A percentile compares a stretch with the other conserved stretches of the same genome.
These are phyloP conservation scores for Eucalyptus sp. DNA, from an alignment of 345 rosid species.

Conservation along the genomic window DNA sequence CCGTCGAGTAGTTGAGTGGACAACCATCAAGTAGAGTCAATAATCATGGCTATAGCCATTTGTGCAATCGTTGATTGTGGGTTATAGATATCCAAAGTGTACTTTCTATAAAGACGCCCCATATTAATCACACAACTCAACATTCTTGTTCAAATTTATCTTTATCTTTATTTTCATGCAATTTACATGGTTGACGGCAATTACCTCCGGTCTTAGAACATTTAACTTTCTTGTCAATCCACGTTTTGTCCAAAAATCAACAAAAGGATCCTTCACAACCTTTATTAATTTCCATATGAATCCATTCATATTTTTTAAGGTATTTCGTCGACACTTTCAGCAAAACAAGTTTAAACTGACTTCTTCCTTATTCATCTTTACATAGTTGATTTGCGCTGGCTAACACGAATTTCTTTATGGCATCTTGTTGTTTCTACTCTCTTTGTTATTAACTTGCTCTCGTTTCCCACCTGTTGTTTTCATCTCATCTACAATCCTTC, in stretches of 20 bases:
- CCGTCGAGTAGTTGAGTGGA: no score
- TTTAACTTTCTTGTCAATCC: not conserved
- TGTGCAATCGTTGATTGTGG: no score
- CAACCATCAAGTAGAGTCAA: no score
- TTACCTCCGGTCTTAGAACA: accelerated
- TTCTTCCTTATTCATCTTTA: not conserved
- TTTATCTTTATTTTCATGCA: no score
- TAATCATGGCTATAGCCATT: no score
- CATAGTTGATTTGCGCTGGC: not conserved
- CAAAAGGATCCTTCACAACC: not conserved
- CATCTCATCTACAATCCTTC: not conserved
- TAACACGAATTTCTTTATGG: not conserved
- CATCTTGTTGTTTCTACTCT: not conserved
- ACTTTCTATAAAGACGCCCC: no score
- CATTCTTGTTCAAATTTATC: no score
- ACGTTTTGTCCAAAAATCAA: not conserved
- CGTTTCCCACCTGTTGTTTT: not conserved
- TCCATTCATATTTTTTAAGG: not conserved
- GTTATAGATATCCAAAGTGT: no score
- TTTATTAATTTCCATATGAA: not conserved
- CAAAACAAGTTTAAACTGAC: not conserved
- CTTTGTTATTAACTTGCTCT: not conserved
- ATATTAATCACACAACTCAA: no score
- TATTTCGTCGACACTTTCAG: not conserved
- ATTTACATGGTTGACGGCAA: no score